phyloP scores from a whole-genome alignment of 2,329 filamentous ascomycete species.

The Lasiodiplodia citricola region DNA sequence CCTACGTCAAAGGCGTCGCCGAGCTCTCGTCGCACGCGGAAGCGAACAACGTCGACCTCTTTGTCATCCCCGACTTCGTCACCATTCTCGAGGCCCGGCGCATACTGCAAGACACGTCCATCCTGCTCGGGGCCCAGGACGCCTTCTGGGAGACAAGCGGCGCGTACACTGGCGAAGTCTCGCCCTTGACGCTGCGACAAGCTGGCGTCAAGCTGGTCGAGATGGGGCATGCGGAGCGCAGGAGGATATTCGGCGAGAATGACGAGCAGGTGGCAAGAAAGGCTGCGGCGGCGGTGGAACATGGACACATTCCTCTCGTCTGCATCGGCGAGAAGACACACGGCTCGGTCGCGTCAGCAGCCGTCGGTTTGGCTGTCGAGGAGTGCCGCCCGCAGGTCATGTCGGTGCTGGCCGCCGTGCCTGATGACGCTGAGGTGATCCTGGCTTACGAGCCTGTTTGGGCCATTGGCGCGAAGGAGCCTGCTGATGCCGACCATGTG shows the following conservation, averaged over 20 bases:
- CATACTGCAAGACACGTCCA: constrained; percentile 55
- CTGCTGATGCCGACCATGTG: constrained; percentile 75
- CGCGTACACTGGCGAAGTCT: constrained; percentile 79
- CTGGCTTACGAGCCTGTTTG: constrained; percentile 89
- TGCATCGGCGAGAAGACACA: constrained; percentile 76
- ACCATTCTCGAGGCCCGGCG: constrained; percentile 62
- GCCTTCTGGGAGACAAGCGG: constrained; percentile 72
- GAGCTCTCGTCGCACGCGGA: constrained; percentile 57
- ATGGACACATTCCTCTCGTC: constrained; percentile 76
- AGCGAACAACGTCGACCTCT: constrained; percentile 68
- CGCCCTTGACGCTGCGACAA: constrained; percentile 68
- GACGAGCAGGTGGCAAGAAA: constrained; percentile 71
- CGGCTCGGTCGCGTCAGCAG: constrained; percentile 51
- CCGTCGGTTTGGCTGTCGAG: constrained; percentile 63
- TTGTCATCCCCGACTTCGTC: constrained; percentile 79
- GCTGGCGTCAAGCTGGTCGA: constrained; percentile 76
- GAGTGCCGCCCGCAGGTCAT: constrained; percentile 72
- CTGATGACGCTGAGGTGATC: constrained; percentile 69
- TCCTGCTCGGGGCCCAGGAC: constrained; percentile 78
- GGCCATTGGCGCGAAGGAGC: constrained; percentile 79
- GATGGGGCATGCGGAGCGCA: constrained; percentile 80
- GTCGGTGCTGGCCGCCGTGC: constrained; percentile 65
- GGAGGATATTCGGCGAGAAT: constrained; percentile 75
- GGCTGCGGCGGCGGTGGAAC: constrained; percentile 68
- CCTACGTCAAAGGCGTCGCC: constrained; percentile 51